Conservation (phyloP, 2,329 filamentous ascomycete species). For the Neopestalotiopsis clavispora region DNA sequence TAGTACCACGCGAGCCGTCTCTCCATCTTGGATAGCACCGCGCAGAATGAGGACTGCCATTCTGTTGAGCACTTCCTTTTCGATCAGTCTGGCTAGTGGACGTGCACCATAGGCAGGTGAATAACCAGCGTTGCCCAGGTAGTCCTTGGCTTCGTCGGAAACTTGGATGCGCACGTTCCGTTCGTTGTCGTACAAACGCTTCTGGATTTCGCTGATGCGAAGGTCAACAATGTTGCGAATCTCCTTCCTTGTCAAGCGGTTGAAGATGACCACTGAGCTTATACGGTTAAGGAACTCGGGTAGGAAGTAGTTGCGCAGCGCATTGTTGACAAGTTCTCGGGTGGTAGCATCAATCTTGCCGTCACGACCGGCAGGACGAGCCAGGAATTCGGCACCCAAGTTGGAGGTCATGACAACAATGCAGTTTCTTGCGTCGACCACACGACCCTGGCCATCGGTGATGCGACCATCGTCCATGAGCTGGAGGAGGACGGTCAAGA, state of each 20-base stretch:
- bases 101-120: conserved; percentile 94
- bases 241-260: conserved; percentile 86
- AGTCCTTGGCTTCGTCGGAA: conserved; percentile 86
- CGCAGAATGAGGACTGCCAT: conserved; percentile 90
- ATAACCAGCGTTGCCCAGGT: conserved; percentile 89
- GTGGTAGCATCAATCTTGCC: conserved; percentile 87
- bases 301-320: conserved; percentile 93
- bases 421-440: conserved; percentile 95
- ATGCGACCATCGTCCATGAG: conserved; percentile 99
- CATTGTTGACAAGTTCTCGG: conserved; percentile 85
- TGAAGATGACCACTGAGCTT: conserved; percentile 96
- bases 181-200: conserved; percentile 82
- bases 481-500: conserved; percentile 95
- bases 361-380: conserved; percentile 76
- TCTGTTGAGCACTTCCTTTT: conserved; percentile 95
- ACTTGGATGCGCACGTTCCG: conserved; percentile 87
- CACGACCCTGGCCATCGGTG: conserved; percentile 93
- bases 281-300: conserved; percentile 99
- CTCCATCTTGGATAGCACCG: conserved; percentile 83
- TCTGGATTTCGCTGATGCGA: conserved; percentile 86
- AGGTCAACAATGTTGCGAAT: conserved; percentile 97
- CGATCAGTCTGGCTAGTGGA: conserved; percentile 86
- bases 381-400: conserved; percentile 91
- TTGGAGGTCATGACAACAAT: conserved; percentile 99
- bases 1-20: conserved; percentile 79